Base-by-base conservation (phyloP, 495 filamentous ascomycete species). In the Evernia prunastri region DNA sequence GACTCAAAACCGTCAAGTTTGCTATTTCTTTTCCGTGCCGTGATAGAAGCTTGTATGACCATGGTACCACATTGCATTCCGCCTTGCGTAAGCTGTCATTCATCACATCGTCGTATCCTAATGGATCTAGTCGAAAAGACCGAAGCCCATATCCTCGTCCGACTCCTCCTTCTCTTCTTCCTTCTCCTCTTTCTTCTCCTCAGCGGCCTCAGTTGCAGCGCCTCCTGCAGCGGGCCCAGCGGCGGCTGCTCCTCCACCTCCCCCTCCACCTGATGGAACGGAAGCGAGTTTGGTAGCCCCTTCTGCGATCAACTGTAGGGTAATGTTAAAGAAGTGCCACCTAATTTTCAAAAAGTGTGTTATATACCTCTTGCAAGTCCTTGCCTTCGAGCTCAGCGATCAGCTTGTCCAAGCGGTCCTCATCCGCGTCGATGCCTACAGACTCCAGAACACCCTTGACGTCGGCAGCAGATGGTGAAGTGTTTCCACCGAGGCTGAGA, bases 101-200 rank as follows among this genome's bases (percentile, higher is more conserved):
- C 29, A 39, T 49, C 63, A 56, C n/a, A 49, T 58, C 39, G 51
- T 20, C n/a, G 31, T 35, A 57, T 27, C n/a, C 9, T 39, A 58
- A 5, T 31, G 29, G 18, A 58, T 81, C 60, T 90, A 97, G 83
- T 97, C 93, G 88, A 97, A 97, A 65, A 99, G 92, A 88, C 94
- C 94, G 84, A 99, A 96, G 75, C 94, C 94, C 94, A 99, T 99
- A 76, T 99, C 94, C 76, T 99, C 94, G 80, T 99, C 94, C 75
- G 94, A 97, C 86, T 97, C 94, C 80, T 85, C 84, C 79, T 90
- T 86, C 76, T 83, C 86, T 69, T 86, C 84, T 74, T 87, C 82
- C 73, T 81, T 80, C 82, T 92, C 87, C 72, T 87, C 89, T 74
- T 84, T 87, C 75, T 85, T 82, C 76, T 89, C 86, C 71, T 81